Evolutionary conservation across 2,329 filamentous ascomycete genomes (phyloP), one percentile per base, ranked within the genome.

Genomic region (Pseudogymnoascus sp.): DNA sequence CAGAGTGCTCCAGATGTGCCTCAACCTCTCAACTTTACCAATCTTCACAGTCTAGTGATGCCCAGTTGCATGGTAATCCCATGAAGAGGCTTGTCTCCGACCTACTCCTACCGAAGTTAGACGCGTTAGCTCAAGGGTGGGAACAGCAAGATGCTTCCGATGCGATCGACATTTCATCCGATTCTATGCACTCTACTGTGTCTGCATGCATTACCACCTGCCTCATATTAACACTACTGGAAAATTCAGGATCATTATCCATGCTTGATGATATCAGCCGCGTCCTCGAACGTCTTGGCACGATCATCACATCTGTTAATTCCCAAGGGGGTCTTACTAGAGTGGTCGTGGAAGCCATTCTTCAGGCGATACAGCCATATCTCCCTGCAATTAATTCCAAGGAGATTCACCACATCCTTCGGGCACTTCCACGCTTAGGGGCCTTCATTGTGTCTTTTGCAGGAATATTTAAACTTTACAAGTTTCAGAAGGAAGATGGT

Each of bases 51-150:
- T 25, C 35, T 60, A 35, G 27, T 8, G 60, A 61, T 13, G 21
- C 31, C 29, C 45, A 67, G 8, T 27, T 66, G 9, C 69, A 71
- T 59, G 72, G 70, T 37, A 62, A 65, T 52, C 64, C 68, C 8
- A 59, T 63, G 18, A 66, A 68, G 45, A 71, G 69, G 58, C 62
- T 73, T 29, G 66, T 73, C 36, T 40, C 72, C 10, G 72, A 74
- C 59, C 68, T 71, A 7, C 55, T 71, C 10, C 35, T 65, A 4
- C 67, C 69, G 7, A 72, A 72, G 63, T 67, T 65, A 55, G 65
- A 63, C 13, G 67, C 65, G 37, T 60, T 72, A 36, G 60, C 68
- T 25, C 64, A 68, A 37, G 64, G 60, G 40, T 73, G 69, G 72
- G 67, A 64, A 52, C 63, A 48, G 10, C 65, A 66, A 58, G 59